phyloP scores from a whole-genome alignment of 2,329 filamentous ascomycete species.

The Verticillium isaacii region DNA sequence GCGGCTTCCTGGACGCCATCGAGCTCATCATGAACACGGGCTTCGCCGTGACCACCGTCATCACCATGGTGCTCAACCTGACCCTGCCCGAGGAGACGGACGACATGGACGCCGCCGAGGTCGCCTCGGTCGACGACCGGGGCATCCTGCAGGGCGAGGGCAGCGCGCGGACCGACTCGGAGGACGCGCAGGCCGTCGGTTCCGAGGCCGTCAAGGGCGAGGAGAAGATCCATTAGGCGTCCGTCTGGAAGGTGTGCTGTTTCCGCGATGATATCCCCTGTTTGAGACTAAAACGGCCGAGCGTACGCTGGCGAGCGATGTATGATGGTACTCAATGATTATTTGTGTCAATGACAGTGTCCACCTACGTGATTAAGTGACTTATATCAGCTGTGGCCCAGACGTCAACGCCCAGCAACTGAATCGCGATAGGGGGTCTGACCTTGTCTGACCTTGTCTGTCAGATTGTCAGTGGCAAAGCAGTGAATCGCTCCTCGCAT shows the following conservation, averaged over 20 bases:
- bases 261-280: background rate
- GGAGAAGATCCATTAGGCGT: slow-evolving; percentile 2
- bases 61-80: slow-evolving; percentile 71
- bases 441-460: too few species aligned
- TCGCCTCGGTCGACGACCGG: slow-evolving; percentile 5
- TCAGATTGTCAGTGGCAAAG: too few species aligned
- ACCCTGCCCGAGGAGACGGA: slow-evolving; percentile 71
- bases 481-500: too few species aligned
- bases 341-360: too few species aligned
- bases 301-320: background rate
- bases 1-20: slow-evolving; percentile 72
- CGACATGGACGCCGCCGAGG: slow-evolving; percentile 31
- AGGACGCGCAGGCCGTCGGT: slow-evolving; percentile 8
- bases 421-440: too few species aligned
- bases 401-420: too few species aligned
- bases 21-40: slow-evolving; percentile 70
- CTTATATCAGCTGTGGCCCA: too few species aligned
- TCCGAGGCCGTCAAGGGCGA: slow-evolving; percentile 6
- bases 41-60: slow-evolving; percentile 68
- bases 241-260: background rate
- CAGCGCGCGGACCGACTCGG: slow-evolving; percentile 11
- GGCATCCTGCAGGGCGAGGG: slow-evolving; percentile 3
- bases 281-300: background rate
- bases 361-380: too few species aligned
- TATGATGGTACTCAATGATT: too few species aligned